A percentile compares a stretch with the other conserved stretches of the same genome.
These are phyloP conservation scores for Diutina pseudorugosa DNA, from an alignment of 1,139 yeast genomes.

Conservation along the genomic window DNA sequence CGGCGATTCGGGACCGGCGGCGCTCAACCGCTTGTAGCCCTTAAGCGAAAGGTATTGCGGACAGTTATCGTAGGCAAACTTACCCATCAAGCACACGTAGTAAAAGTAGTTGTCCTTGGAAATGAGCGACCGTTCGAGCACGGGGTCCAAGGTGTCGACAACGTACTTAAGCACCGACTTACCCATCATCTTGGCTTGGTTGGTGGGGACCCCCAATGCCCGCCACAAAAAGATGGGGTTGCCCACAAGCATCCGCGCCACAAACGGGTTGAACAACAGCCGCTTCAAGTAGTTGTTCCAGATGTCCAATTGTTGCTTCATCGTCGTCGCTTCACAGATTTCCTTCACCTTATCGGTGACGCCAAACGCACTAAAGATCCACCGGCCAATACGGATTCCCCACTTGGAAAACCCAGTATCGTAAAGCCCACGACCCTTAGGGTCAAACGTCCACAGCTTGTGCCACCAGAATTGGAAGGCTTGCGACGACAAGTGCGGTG, in stretches of 20 bases:
- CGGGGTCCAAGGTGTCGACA: constrained; percentile 68
- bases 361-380: constrained; percentile 47
- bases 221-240: constrained; percentile 78
- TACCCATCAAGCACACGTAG: constrained; percentile 53
- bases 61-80: constrained; percentile 52
- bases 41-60: constrained; percentile 61
- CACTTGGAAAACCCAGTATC: constrained; percentile 81
- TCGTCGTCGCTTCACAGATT: constrained; percentile 44
- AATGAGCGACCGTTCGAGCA: constrained; percentile 48
- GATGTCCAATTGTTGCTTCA: constrained; percentile 48
- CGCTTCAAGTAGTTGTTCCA: constrained; percentile 59
- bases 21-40: constrained; percentile 40
- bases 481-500: constrained; percentile 65
- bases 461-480: constrained; percentile 75
- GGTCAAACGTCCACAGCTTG: constrained; percentile 46
- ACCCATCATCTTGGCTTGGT: constrained; percentile 75
- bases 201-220: constrained; percentile 77
- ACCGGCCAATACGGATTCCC: constrained; percentile 62
- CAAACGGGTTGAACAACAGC: constrained; percentile 55
- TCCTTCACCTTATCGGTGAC: constrained; percentile 37
- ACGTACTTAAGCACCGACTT: constrained; percentile 59
- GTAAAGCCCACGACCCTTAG: constrained; percentile 47
- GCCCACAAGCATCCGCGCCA: constrained; percentile 58
- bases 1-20: constrained; percentile 23
- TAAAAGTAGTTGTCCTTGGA: constrained; percentile 71